Percentiles rank a stretch among this genome's conserved stretches.
These are phyloP conservation scores for Yamadazyma blattariae DNA, from an alignment of 1,139 yeast species.

Conservation along the genomic window DNA sequence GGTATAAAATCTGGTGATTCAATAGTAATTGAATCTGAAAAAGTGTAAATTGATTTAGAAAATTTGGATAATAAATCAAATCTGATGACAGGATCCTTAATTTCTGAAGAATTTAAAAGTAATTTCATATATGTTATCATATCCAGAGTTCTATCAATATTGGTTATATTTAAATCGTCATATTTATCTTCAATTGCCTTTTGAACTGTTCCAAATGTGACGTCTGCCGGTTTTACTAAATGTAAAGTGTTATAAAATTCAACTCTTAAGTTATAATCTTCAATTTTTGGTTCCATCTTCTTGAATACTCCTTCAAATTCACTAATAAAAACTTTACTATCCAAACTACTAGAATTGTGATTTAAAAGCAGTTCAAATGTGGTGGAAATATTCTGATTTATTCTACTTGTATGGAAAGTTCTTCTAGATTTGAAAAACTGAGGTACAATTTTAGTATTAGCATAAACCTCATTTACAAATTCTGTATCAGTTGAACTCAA, in stretches of 20 bases:
- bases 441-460: constrained; percentile 8
- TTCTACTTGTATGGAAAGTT: constrained; percentile 7
- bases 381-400: not conserved
- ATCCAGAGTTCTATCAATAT: constrained; percentile 26
- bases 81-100: constrained; percentile 13
- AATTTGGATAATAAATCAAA: constrained; percentile 27
- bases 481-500: constrained; percentile 2
- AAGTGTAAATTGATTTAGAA: constrained; percentile 24
- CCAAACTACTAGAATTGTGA: not conserved
- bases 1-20: constrained; percentile 30
- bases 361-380: constrained; percentile 3
- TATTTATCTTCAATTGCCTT: constrained; percentile 28
- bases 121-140: constrained; percentile 29
- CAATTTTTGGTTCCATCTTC: constrained; percentile 14
- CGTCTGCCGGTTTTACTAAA: constrained; percentile 27
- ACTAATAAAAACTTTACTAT: constrained; percentile 9
- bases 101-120: constrained; percentile 32
- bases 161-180: constrained; percentile 17
- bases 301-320: constrained; percentile 16
- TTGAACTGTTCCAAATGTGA: constrained; percentile 25
- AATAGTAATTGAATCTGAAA: constrained; percentile 25
- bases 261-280: constrained; percentile 32
- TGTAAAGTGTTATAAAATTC: constrained; percentile 40
- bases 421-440: constrained; percentile 12
- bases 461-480: not conserved